These are phyloP conservation scores for Knoxia roxburghii DNA, from an alignment of 257 asterid species.

Conservation along the genomic window DNA sequence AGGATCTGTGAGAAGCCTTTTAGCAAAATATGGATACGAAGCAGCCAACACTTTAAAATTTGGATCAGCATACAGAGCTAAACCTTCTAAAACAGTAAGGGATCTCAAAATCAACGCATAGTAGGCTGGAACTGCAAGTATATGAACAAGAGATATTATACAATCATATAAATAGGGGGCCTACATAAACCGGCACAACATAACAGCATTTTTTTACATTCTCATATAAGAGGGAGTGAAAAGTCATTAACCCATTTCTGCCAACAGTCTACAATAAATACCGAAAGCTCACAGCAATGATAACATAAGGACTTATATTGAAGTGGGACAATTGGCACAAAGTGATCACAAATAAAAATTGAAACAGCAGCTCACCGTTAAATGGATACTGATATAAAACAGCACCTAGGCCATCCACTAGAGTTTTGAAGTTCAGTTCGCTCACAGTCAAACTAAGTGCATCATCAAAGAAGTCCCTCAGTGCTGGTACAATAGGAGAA, in stretches of 20 bases:
- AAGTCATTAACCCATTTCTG: background rate
- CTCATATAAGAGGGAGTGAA: background rate
- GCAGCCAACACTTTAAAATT: conserved; percentile 97
- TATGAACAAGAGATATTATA: conserved; percentile 25
- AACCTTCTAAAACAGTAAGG: conserved; percentile 97
- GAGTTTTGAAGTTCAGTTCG: conserved; percentile 92
- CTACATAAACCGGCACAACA: no score
- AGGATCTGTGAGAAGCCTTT: conserved; percentile 97
- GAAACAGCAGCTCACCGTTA: conserved; percentile 55
- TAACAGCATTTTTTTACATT: no score
- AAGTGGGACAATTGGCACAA: background rate
- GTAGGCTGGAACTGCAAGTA: conserved; percentile 91
- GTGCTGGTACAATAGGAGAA: conserved; percentile 91
- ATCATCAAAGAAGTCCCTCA: conserved; percentile 77
- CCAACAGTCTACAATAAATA: background rate
- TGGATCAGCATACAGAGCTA: conserved; percentile 96
- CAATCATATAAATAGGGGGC: conserved; percentile 7
- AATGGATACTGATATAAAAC: conserved; percentile 88
- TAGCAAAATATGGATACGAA: conserved; percentile 98
- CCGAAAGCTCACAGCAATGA: background rate
- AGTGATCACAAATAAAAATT: background rate
- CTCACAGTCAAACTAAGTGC: conserved; percentile 90
- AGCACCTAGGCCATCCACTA: conserved; percentile 93
- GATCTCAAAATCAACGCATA: conserved; percentile 98
- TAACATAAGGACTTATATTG: background rate